Percentiles rank a stretch among this genome's conserved stretches.
Evolutionary conservation across 345 rosid genomes (phyloP).

Genomic region (Hibiscus mutabilis): DNA sequence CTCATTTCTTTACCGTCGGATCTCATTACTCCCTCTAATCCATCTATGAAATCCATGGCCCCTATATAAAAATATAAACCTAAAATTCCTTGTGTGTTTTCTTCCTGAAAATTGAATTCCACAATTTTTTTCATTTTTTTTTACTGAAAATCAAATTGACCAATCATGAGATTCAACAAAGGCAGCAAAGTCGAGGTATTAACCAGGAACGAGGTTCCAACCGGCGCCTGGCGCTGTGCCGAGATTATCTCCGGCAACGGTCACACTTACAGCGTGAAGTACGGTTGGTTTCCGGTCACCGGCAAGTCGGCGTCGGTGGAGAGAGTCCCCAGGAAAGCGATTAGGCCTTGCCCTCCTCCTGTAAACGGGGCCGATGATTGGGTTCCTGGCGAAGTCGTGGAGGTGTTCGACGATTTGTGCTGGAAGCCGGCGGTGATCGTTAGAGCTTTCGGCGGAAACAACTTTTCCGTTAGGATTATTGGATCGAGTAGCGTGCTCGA

Average conservation of each 20-base stretch:
- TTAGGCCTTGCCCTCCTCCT: constrained; percentile 62
- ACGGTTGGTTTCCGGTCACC: constrained; percentile 17
- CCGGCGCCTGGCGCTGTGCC: constrained; percentile 51
- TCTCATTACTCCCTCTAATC: not conserved
- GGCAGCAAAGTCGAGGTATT: constrained; percentile 59
- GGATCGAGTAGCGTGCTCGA: not conserved
- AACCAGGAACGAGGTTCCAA: constrained; percentile 30
- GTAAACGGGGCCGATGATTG: not conserved
- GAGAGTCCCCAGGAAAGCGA: constrained; percentile 47
- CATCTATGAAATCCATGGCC: not conserved
- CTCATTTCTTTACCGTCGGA: not conserved
- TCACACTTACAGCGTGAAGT: constrained; percentile 41
- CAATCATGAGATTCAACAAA: constrained; percentile 31
- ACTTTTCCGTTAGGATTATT: constrained; percentile 6
- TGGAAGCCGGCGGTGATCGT: constrained; percentile 14
- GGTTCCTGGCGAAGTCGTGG: constrained; percentile 9
- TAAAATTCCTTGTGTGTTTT: not conserved
- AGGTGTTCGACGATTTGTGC: constrained; percentile 10
- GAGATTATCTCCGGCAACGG: constrained; percentile 63
- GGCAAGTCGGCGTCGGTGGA: constrained; percentile 14
- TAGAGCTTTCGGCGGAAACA: not conserved
- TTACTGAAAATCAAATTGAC: not conserved
- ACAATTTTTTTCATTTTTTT: not conserved
- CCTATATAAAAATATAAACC: not conserved
- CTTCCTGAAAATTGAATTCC: not conserved